A percentile compares a stretch with the other conserved stretches of the same genome.
These are phyloP conservation scores for Astragalus glycyphyllos DNA, from an alignment of 306 rosid genomes.

Conservation along the genomic window DNA sequence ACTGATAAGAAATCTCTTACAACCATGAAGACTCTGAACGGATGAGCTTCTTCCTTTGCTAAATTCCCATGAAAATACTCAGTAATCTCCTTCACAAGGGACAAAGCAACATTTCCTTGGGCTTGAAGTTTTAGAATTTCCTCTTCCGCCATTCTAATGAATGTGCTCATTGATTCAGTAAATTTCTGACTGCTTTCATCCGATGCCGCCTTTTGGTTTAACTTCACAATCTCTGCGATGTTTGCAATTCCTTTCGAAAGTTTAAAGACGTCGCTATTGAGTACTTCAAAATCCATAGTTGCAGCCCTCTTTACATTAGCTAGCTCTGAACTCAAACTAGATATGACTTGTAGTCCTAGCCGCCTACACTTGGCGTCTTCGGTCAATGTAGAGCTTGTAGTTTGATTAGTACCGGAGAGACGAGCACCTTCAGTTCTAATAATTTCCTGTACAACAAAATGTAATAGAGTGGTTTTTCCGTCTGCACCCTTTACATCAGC, in stretches of 20 bases:
- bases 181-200: conserved; percentile 55
- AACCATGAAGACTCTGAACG: conserved; percentile 86
- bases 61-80: conserved; percentile 97
- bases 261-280: conserved; percentile 69
- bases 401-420: conserved; percentile 51
- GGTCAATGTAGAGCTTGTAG: conserved; percentile 49
- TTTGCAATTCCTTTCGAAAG: conserved; percentile 71
- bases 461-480: conserved; percentile 91
- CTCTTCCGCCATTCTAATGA: conserved; percentile 81
- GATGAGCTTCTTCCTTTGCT: conserved; percentile 96
- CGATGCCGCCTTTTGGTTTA: conserved; percentile 45
- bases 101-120: conserved; percentile 78
- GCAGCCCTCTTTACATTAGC: conserved; percentile 91
- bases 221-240: conserved; percentile 57
- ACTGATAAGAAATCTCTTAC: conserved; percentile 80
- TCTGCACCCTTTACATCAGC: conserved; percentile 91
- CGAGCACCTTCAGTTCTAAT: conserved; percentile 89
- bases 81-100: conserved; percentile 91
- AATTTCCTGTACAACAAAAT: conserved; percentile 94
- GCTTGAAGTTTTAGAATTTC: conserved; percentile 78
- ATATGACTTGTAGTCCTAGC: conserved; percentile 87
- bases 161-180: conserved; percentile 68
- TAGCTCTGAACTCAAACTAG: conserved; percentile 82
- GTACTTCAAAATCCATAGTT: conserved; percentile 84
- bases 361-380: conserved; percentile 81